Conservation (phyloP, 495 filamentous ascomycete genomes). For the Bacidia gigantensis region DNA sequence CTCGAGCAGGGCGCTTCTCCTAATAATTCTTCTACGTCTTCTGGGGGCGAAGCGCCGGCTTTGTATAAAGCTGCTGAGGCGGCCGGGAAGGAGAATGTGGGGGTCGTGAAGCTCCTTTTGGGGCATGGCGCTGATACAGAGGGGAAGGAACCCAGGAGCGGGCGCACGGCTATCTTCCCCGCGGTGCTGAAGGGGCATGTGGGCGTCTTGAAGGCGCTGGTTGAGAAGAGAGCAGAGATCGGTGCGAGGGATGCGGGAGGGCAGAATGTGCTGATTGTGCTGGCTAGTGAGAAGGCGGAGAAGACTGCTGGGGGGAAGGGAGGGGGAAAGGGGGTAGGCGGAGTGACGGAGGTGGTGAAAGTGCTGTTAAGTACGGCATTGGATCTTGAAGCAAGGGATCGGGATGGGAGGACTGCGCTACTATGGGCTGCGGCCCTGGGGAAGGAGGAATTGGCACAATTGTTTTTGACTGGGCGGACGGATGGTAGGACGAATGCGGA, state of each 20-base stretch:
- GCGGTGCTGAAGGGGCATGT: background rate
- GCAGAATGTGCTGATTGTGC: background rate
- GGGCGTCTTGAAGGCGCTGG: background rate
- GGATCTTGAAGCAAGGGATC: background rate
- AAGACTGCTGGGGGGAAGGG: background rate
- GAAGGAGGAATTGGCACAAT: background rate
- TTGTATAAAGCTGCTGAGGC: background rate
- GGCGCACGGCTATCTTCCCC: background rate
- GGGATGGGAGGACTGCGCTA: background rate
- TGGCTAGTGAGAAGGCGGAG: background rate
- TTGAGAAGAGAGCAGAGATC: constrained; percentile 4
- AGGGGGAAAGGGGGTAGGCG: background rate
- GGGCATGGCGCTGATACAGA: background rate
- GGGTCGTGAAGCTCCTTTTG: background rate
- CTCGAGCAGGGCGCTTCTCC: constrained; percentile 6
- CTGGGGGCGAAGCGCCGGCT: background rate
- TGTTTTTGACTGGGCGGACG: background rate
- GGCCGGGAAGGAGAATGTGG: background rate
- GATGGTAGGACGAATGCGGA: background rate
- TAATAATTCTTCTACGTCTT: too few species aligned
- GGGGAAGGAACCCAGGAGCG: background rate
- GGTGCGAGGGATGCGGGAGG: background rate
- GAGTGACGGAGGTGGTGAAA: background rate
- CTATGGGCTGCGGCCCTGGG: background rate
- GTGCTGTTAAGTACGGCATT: background rate